These are phyloP conservation scores for Conringia planisiliqua DNA, from an alignment of 345 rosid genomes.

Conservation along the genomic window DNA sequence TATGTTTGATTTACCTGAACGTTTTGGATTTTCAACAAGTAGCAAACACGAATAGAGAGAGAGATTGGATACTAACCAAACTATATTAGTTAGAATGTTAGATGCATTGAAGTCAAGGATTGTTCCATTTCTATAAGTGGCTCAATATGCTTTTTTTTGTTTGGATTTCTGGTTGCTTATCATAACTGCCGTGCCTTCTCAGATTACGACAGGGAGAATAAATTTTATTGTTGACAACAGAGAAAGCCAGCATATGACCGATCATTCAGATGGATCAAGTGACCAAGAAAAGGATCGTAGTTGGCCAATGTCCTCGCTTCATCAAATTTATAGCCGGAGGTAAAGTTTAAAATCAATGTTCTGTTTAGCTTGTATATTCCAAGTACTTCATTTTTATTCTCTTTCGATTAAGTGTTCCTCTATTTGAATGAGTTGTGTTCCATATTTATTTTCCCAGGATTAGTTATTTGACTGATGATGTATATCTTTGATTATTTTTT, in stretches of 20 bases:
- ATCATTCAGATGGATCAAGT: constrained; percentile 43
- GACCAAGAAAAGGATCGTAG: constrained; percentile 76
- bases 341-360: constrained; percentile 30
- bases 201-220: constrained; percentile 88
- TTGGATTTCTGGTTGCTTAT: constrained; percentile 18
- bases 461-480: constrained; percentile 19
- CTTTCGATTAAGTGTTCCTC: constrained; percentile 6
- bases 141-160: constrained; percentile 11
- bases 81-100: background rate
- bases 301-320: constrained; percentile 87
- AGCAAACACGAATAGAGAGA: background rate
- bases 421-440: constrained; percentile 7
- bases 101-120: constrained; percentile 11
- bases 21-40: constrained; percentile 5
- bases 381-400: constrained; percentile 1
- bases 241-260: constrained; percentile 40
- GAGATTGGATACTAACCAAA: background rate
- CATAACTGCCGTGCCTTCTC: constrained; percentile 27
- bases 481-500: constrained; percentile 9
- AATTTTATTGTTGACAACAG: constrained; percentile 76
- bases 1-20: constrained; percentile 37
- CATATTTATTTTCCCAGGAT: background rate
- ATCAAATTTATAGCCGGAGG: constrained; percentile 97
- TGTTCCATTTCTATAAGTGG: constrained; percentile 17
- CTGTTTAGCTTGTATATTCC: background rate